Evolutionary conservation across 2,329 filamentous ascomycete species (phyloP).

Genomic region (Tolypocladium endophyticum): DNA sequence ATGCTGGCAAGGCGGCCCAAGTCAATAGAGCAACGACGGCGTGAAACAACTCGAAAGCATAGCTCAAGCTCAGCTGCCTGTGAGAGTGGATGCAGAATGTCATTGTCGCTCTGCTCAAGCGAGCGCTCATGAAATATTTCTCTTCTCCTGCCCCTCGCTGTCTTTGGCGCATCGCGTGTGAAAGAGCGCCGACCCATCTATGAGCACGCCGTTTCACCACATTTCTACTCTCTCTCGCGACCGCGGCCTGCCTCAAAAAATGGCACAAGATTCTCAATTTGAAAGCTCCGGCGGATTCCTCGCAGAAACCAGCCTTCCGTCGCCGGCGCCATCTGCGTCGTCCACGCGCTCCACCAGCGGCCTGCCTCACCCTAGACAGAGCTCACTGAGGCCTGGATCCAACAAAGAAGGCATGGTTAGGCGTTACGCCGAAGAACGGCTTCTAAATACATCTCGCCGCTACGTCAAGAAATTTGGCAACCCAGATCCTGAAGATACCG

Average conservation of each 20-base stretch:
- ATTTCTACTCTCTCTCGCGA: neutral
- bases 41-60: neutral
- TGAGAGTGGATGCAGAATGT: neutral
- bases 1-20: neutral
- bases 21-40: neutral
- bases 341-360: constrained; percentile 28
- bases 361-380: constrained; percentile 45
- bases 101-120: no score
- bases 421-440: constrained; percentile 42
- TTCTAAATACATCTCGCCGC: constrained; percentile 44
- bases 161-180: neutral
- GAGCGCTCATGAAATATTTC: neutral
- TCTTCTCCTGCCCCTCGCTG: neutral
- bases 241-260: neutral
- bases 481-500: constrained; percentile 32
- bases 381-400: constrained; percentile 43
- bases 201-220: neutral
- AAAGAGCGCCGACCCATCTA: no score
- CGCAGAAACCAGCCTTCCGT: constrained; percentile 33
- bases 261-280: constrained; percentile 1
- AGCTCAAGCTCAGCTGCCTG: neutral
- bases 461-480: constrained; percentile 49
- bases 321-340: constrained; percentile 41
- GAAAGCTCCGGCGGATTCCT: constrained; percentile 40
- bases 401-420: constrained; percentile 50